Evolutionary conservation across 2,329 filamentous ascomycete genomes (phyloP).

Genomic region (Pseudogymnoascus sp.): DNA sequence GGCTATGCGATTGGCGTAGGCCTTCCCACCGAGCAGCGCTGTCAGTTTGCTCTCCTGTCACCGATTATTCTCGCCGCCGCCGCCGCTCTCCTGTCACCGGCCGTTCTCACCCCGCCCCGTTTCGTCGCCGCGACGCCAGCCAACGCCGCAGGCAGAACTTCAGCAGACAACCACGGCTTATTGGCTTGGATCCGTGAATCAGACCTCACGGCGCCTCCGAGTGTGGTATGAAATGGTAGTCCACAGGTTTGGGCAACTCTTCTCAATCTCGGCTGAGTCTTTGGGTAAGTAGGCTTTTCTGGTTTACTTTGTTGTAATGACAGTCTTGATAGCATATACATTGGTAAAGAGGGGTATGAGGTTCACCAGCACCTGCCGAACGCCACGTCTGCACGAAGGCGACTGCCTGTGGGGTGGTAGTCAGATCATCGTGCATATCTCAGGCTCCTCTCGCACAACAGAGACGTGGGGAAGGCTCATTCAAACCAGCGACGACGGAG

Average conservation of each 20-base stretch:
- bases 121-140: not conserved
- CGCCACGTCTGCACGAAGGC: not conserved
- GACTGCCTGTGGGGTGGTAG: not conserved
- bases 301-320: not conserved
- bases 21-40: not conserved
- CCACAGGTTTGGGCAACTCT: too few species aligned
- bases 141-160: too few species aligned
- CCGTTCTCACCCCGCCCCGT: not conserved
- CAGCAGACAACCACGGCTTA: too few species aligned
- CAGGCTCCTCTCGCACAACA: not conserved
- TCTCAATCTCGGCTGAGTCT: not conserved
- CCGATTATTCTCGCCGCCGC: not conserved
- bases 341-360: not conserved
- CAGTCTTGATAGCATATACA: not conserved
- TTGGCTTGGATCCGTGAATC: too few species aligned
- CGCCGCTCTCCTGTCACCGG: not conserved
- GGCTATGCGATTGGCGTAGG: too few species aligned
- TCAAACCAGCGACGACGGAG: not conserved
- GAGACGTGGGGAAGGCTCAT: not conserved
- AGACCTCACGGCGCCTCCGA: too few species aligned
- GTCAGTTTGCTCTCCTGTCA: not conserved
- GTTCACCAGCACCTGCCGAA: not conserved
- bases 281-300: not conserved
- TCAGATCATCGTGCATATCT: not conserved
- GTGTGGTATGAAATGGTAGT: too few species aligned